Conservation (phyloP, 179 eudicot genomes). For the Vitellaria paradoxa region DNA sequence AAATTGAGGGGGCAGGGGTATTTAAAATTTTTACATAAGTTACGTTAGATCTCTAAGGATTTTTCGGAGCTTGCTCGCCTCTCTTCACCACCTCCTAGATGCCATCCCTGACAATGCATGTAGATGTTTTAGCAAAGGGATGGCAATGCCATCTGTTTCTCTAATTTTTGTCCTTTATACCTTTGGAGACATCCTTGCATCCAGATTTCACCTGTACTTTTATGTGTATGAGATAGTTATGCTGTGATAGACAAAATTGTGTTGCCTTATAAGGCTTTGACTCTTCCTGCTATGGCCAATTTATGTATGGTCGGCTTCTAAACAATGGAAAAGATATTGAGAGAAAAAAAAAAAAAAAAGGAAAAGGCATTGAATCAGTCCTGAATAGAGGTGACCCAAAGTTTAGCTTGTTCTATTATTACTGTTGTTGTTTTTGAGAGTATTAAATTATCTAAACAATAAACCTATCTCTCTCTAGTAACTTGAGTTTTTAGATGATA, state of each 20-base stretch:
- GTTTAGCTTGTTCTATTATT: background rate
- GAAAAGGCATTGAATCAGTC: background rate
- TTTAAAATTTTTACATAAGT: too few relatives aligned
- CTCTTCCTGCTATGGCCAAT: background rate
- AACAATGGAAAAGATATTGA: too few relatives aligned
- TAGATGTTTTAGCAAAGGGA: background rate
- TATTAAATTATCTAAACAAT: too few relatives aligned
- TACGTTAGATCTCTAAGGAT: too few relatives aligned
- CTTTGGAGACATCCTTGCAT: background rate
- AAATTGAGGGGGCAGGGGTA: too few relatives aligned
- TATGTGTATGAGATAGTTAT: background rate
- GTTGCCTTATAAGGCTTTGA: background rate
- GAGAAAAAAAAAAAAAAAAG: background rate
- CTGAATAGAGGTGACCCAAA: background rate
- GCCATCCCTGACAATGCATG: background rate
- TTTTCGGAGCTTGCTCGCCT: too few relatives aligned
- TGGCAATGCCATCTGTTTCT: background rate
- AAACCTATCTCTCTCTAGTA: too few relatives aligned
- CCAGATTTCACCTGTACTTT: background rate
- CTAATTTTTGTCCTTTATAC: background rate
- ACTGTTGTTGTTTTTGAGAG: background rate
- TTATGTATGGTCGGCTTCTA: background rate
- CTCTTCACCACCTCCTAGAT: too few relatives aligned
- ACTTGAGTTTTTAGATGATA: too few relatives aligned
- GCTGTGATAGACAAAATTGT: constrained; percentile 6